Percentiles rank a stretch among this genome's conserved stretches.
phyloP scores from a whole-genome alignment of 306 rosid genomes.

The Medicago lupulina region DNA sequence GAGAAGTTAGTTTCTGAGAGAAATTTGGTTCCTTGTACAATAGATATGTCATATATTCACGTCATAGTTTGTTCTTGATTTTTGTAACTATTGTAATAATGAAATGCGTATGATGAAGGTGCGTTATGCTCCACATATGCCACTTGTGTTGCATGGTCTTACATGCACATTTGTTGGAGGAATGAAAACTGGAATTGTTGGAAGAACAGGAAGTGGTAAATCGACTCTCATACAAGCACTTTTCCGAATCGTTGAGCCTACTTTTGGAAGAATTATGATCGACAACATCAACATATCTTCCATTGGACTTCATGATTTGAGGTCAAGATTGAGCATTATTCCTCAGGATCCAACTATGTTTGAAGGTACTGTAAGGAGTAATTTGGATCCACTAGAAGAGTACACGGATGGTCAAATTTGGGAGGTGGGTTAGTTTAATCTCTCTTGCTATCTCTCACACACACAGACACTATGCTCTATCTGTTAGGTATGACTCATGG shows the following conservation, averaged over 20 bases:
- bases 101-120: not conserved
- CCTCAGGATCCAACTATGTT: conserved; percentile 21
- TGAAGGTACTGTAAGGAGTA: not conserved
- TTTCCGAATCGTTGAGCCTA: not conserved
- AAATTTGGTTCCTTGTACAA: no score
- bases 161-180: not conserved
- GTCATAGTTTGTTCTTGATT: not conserved
- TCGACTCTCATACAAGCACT: not conserved
- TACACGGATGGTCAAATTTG: not conserved
- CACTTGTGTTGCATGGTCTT: not conserved
- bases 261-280: not conserved
- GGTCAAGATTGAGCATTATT: conserved; percentile 6
- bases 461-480: not conserved
- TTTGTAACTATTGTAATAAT: not conserved
- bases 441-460: not conserved
- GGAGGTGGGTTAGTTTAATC: not conserved
- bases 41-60: no score
- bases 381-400: not conserved
- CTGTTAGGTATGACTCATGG: no score
- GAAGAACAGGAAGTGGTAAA: conserved; percentile 12
- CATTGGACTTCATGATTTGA: conserved; percentile 2
- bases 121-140: not conserved
- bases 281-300: not conserved
- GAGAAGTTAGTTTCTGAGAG: no score
- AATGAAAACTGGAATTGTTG: not conserved